Conservation (phyloP, 352 stramenopile species). For the Phytophthora capsici region DNA sequence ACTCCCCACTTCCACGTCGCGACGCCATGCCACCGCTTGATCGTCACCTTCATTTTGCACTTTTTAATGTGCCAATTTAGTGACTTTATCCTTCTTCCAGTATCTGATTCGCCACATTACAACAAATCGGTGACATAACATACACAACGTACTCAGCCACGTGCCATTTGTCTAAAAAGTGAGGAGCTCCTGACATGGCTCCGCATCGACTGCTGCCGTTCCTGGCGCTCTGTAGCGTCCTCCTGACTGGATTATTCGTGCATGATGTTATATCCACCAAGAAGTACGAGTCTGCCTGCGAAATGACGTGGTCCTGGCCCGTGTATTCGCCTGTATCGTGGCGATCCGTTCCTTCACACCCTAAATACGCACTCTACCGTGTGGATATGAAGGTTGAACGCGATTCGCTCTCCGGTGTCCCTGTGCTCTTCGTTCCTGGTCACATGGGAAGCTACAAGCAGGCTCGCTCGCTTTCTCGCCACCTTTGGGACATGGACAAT, state of each 20-base stretch:
- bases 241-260: conserved; percentile 52
- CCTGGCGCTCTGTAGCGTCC: conserved; percentile 57
- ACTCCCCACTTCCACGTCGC: conserved; percentile 93
- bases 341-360: conserved; percentile 38
- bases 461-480: conserved; percentile 74
- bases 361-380: conserved; percentile 72
- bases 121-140: background rate
- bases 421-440: conserved; percentile 84
- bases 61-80: background rate
- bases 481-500: conserved; percentile 67
- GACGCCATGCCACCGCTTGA: conserved; percentile 90
- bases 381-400: conserved; percentile 73
- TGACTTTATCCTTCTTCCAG: conserved; percentile 49
- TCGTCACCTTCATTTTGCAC: conserved; percentile 71
- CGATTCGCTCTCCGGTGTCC: conserved; percentile 60
- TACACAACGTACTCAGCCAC: background rate
- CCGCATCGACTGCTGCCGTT: conserved; percentile 44
- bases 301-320: conserved; percentile 89
- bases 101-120: background rate
- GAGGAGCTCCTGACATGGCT: conserved; percentile 16
- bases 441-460: conserved; percentile 90
- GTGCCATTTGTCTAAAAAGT: no score
- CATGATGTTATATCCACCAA: conserved; percentile 47
- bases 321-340: conserved; percentile 72
- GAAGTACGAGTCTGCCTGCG: conserved; percentile 51